A percentile compares a stretch with the other conserved stretches of the same genome.
Evolutionary conservation across 2,329 filamentous ascomycete genomes (phyloP).

Genomic region (Microsporum canis): DNA sequence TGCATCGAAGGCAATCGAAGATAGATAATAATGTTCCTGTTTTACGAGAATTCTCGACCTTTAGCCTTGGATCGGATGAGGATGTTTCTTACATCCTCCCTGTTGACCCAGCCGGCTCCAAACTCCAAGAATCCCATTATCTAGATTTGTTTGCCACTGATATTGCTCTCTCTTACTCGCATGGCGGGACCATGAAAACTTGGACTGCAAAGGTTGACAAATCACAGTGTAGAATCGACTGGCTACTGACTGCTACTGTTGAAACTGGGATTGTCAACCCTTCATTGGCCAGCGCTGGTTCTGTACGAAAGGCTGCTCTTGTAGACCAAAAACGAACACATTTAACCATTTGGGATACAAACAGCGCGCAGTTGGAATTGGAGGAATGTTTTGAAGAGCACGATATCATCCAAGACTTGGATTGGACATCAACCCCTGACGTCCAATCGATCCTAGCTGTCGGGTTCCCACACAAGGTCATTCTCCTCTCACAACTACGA

Average conservation of each 20-base stretch:
- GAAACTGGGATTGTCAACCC: conserved; percentile 65
- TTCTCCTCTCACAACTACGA: conserved; percentile 74
- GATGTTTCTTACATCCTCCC: conserved; percentile 55
- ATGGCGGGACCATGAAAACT: conserved; percentile 61
- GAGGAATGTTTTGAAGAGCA: conserved; percentile 60
- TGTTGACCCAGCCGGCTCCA: conserved; percentile 73
- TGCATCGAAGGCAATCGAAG: conserved; percentile 24
- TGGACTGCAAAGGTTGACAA: conserved; percentile 70
- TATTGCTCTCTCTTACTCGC: conserved; percentile 73
- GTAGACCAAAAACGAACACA: conserved; percentile 62
- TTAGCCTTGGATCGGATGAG: conserved; percentile 50
- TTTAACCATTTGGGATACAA: conserved; percentile 84
- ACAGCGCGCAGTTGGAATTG: conserved; percentile 69
- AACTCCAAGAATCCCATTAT: conserved; percentile 60
- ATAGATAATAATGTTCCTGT: conserved; percentile 25
- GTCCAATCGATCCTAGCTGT: conserved; percentile 80
- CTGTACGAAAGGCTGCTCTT: conserved; percentile 73
- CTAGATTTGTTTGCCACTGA: conserved; percentile 79
- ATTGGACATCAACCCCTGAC: conserved; percentile 89
- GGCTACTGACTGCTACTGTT: conserved; percentile 70
- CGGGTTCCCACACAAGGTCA: conserved; percentile 77
- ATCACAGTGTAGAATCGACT: conserved; percentile 53
- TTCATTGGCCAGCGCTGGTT: conserved; percentile 72
- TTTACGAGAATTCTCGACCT: conserved; percentile 58
- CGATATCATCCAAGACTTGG: conserved; percentile 71